Conservation (phyloP, 345 rosid genomes). For the Populus deltoides region DNA sequence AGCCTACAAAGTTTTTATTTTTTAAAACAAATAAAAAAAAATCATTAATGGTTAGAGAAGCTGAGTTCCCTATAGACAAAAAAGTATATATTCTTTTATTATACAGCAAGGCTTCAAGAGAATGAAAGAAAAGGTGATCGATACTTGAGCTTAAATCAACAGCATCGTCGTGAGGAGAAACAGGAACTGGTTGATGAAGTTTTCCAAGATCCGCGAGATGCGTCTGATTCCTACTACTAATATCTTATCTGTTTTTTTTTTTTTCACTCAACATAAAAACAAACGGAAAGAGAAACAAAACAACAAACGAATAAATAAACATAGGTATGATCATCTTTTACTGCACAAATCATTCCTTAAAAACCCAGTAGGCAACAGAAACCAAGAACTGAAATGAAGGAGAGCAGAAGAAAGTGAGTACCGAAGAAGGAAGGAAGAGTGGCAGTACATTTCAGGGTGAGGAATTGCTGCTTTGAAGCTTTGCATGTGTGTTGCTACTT, state of each 20-base stretch:
- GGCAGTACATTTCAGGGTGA: slow-evolving; percentile 56
- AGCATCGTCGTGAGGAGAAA: slow-evolving; percentile 64
- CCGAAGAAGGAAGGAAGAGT: slow-evolving; percentile 73
- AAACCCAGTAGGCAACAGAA: neutral
- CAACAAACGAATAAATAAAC: too few species aligned
- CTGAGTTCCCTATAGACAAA: neutral
- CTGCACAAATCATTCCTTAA: neutral
- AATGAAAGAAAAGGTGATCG: slow-evolving; percentile 1
- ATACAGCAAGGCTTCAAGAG: neutral
- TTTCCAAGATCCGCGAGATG: slow-evolving; percentile 63
- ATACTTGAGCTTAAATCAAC: slow-evolving; percentile 81
- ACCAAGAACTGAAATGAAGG: neutral
- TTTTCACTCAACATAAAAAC: neutral
- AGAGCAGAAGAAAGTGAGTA: slow-evolving; percentile 9
- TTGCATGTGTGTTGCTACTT: slow-evolving; percentile 43
- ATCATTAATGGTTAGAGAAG: neutral
- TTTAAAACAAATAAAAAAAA: neutral
- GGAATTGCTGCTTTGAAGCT: slow-evolving; percentile 56
- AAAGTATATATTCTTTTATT: neutral
- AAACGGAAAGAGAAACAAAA: neutral
- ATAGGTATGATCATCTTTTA: neutral
- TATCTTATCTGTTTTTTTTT: slow-evolving; percentile 43
- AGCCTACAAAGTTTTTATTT: slow-evolving; percentile 28
- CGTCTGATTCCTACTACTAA: slow-evolving; percentile 35
- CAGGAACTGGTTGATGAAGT: slow-evolving; percentile 61